A percentile compares a stretch with the other conserved stretches of the same genome.
phyloP scores from a whole-genome alignment of 805 yeast species.

The Sungouiozyma intestinalis region DNA sequence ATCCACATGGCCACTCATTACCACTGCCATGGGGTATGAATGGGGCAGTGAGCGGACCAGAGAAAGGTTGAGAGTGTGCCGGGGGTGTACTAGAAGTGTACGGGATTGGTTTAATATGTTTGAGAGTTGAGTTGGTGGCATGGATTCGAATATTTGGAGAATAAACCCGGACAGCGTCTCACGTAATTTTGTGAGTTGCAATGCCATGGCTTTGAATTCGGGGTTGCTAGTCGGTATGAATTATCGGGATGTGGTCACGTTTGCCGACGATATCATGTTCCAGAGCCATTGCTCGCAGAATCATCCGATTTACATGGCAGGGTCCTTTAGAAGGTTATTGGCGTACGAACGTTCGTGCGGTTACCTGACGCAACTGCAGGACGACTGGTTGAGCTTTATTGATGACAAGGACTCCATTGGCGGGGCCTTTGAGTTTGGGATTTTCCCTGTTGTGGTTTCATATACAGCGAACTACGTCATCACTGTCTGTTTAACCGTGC shows the following conservation, averaged over 20 bases:
- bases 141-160: constrained; percentile 8
- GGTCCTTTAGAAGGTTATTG: constrained; percentile 20
- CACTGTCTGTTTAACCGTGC: constrained; percentile 50
- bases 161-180: background rate
- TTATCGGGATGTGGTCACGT: constrained; percentile 7
- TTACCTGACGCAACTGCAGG: constrained; percentile 23
- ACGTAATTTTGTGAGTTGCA: constrained; percentile 20
- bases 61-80: background rate
- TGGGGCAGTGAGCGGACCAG: background rate
- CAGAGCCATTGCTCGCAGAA: constrained; percentile 27
- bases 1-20: too few species aligned
- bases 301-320: constrained; percentile 30
- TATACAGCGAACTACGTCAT: constrained; percentile 56
- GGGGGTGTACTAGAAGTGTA: background rate
- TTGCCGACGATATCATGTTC: constrained; percentile 17
- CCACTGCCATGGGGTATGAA: too few species aligned
- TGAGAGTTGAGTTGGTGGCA: background rate
- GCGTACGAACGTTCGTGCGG: constrained; percentile 28
- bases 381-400: constrained; percentile 42
- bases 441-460: constrained; percentile 53
- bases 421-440: constrained; percentile 43
- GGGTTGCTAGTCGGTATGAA: constrained; percentile 27
- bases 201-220: constrained; percentile 18
- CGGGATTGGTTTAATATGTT: background rate
- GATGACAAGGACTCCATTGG: constrained; percentile 19